Evolutionary conservation across 1,284 basidiomycete genomes (phyloP).

Genomic region (Grifola frondosa): DNA sequence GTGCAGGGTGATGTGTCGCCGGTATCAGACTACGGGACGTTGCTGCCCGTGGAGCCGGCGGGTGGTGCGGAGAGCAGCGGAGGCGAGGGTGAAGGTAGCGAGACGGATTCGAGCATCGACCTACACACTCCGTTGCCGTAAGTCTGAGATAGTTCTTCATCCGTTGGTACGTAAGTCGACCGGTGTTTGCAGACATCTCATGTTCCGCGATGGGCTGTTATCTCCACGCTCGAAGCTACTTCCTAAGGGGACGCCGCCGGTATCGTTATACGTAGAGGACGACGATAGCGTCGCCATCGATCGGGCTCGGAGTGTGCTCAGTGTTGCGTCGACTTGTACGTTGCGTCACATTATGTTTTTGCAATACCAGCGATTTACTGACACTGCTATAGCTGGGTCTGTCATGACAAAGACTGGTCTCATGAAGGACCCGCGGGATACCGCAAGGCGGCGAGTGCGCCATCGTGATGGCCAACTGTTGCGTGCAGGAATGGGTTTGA

Average conservation of each 20-base stretch:
- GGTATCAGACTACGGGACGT: slow-evolving; percentile 21
- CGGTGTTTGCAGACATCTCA: slow-evolving; percentile 52
- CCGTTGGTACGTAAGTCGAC: neutral
- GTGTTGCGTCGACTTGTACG: slow-evolving; percentile 27
- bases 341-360: neutral
- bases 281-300: slow-evolving; percentile 6
- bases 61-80: slow-evolving; percentile 21
- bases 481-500: slow-evolving; percentile 71
- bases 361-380: neutral
- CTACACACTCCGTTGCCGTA: slow-evolving; percentile 77
- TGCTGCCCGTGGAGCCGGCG: slow-evolving; percentile 22
- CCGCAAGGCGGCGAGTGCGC: slow-evolving; percentile 55
- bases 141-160: slow-evolving; percentile 33
- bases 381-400: slow-evolving; percentile 28
- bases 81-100: slow-evolving; percentile 40
- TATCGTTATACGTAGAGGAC: slow-evolving; percentile 19
- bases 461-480: slow-evolving; percentile 73
- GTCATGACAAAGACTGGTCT: slow-evolving; percentile 54
- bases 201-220: slow-evolving; percentile 72
- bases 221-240: slow-evolving; percentile 74
- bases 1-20: slow-evolving; percentile 19
- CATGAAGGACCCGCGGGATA: slow-evolving; percentile 66
- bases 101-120: slow-evolving; percentile 71
- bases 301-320: slow-evolving; percentile 28
- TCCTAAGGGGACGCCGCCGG: slow-evolving; percentile 19